These are phyloP conservation scores for Aspergillus tubingensis DNA, from an alignment of 2,329 filamentous ascomycete species.

Conservation along the genomic window DNA sequence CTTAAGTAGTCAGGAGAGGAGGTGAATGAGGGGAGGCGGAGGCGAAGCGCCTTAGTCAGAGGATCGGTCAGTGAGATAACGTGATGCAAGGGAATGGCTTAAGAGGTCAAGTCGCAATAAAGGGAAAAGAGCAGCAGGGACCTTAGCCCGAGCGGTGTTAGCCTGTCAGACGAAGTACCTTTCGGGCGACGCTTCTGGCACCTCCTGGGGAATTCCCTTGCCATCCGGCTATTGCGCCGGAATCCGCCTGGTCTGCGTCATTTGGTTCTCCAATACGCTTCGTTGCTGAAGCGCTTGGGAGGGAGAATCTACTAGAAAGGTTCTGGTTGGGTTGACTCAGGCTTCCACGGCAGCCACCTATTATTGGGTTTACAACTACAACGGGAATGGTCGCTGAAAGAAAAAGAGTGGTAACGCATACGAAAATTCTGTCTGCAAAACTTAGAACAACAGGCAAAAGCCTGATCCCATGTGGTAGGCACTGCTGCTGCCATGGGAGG, in stretches of 20 bases:
- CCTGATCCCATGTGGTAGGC: neutral
- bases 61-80: conserved; percentile 26
- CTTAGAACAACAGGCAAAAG: neutral
- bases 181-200: conserved; percentile 17
- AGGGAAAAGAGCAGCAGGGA: conserved; percentile 1
- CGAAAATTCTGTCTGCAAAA: neutral
- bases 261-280: conserved; percentile 11
- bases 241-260: neutral
- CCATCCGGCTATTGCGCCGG: conserved; percentile 7
- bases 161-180: conserved; percentile 1
- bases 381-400: no score
- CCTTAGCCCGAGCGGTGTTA: neutral
- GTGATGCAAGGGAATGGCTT: conserved; percentile 22
- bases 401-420: no score
- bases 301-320: conserved; percentile 24
- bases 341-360: no score
- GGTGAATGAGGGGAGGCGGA: conserved; percentile 28
- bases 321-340: neutral
- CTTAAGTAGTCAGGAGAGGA: conserved; percentile 16
- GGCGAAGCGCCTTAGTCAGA: conserved; percentile 34
- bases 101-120: conserved; percentile 9
- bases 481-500: neutral
- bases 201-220: conserved; percentile 21
- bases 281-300: conserved; percentile 2
- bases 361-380: no score